A percentile compares a stretch with the other conserved stretches of the same genome.
Evolutionary conservation across 352 stramenopile genomes (phyloP).

Genomic region (Pythium rishiriense): DNA sequence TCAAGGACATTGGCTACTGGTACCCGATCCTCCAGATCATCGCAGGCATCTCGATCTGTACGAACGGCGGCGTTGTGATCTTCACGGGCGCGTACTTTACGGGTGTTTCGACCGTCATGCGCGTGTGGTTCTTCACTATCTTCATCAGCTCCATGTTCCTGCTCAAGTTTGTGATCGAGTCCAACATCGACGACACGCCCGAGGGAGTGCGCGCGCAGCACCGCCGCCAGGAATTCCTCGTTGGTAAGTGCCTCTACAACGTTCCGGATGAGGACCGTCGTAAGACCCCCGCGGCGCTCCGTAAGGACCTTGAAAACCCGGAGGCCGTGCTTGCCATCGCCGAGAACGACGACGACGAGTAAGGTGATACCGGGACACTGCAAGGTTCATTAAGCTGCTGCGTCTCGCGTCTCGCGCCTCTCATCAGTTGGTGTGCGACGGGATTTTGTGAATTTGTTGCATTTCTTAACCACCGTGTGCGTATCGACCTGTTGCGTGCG

Average conservation of each 20-base stretch:
- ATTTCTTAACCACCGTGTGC: background rate
- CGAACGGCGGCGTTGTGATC: conserved; percentile 92
- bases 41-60: conserved; percentile 89
- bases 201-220: conserved; percentile 73
- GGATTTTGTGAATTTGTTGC: background rate
- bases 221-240: conserved; percentile 79
- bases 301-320: conserved; percentile 31
- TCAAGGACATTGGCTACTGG: conserved; percentile 92
- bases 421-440: too few relatives aligned
- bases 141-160: conserved; percentile 83
- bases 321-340: conserved; percentile 57
- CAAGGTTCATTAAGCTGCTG: too few relatives aligned
- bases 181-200: conserved; percentile 73
- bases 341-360: conserved; percentile 45
- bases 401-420: too few relatives aligned
- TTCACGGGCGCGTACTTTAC: conserved; percentile 90
- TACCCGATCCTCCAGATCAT: conserved; percentile 89
- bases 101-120: conserved; percentile 43
- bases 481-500: background rate
- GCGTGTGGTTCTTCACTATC: conserved; percentile 80
- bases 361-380: background rate
- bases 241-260: conserved; percentile 86
- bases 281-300: conserved; percentile 17
- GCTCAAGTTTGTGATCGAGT: conserved; percentile 80
- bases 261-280: conserved; percentile 68